These are phyloP conservation scores for Rossbeevera mucosa DNA, from an alignment of 768 basidiomycete genomes.

Conservation along the genomic window DNA sequence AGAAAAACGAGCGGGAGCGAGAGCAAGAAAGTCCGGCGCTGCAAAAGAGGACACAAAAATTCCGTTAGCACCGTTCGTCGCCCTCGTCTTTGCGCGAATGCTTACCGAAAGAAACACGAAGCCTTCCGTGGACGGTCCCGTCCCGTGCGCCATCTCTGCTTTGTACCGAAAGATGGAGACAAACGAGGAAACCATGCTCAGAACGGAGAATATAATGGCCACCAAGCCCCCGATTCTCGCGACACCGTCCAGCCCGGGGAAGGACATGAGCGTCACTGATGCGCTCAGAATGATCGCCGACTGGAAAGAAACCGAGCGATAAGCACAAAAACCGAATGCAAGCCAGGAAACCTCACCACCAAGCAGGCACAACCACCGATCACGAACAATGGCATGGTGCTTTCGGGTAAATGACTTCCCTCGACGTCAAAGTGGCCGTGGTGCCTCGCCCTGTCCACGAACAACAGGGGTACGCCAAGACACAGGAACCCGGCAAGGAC, in stretches of 20 bases:
- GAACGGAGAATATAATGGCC: constrained; percentile 62
- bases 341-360: constrained; percentile 42
- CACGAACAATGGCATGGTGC: constrained; percentile 54
- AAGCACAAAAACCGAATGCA: background rate
- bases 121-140: constrained; percentile 44
- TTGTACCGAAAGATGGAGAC: constrained; percentile 69
- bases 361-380: constrained; percentile 63
- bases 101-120: constrained; percentile 52
- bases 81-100: constrained; percentile 1
- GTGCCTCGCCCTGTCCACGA: constrained; percentile 48
- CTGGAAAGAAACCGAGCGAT: constrained; percentile 34
- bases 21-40: constrained; percentile 54
- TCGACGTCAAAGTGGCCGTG: constrained; percentile 57
- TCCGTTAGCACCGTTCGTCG: background rate
- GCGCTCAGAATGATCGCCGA: constrained; percentile 78
- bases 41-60: background rate
- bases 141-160: constrained; percentile 52
- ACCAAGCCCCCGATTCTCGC: constrained; percentile 63
- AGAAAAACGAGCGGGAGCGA: constrained; percentile 74
- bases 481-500: constrained; percentile 60
- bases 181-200: constrained; percentile 65
- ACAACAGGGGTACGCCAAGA: constrained; percentile 77
- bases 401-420: constrained; percentile 40
- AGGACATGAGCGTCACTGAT: constrained; percentile 74
- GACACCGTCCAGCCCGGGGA: constrained; percentile 66